Percentiles rank a stretch among this genome's conserved stretches.
Conservation (phyloP, 306 rosid genomes). For the Mimosa pudica region DNA sequence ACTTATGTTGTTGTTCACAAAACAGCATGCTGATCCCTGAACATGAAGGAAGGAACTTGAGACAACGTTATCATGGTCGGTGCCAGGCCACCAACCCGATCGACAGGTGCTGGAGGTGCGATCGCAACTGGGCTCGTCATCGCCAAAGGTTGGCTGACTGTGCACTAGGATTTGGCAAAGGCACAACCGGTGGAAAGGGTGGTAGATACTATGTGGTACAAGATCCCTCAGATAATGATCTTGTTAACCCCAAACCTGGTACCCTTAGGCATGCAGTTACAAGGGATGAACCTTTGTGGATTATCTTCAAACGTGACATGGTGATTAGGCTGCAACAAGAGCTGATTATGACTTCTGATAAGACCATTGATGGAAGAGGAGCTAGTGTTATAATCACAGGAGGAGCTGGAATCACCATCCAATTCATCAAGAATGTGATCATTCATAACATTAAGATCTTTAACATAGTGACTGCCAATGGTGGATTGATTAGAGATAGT, state of each 20-base stretch:
- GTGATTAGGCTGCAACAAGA: constrained; percentile 54
- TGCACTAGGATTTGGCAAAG: constrained; percentile 63
- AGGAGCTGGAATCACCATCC: constrained; percentile 78
- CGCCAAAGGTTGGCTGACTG: constrained; percentile 63
- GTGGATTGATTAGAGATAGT: constrained; percentile 63
- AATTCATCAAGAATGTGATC: constrained; percentile 62
- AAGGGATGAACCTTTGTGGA: constrained; percentile 65
- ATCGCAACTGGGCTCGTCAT: constrained; percentile 62
- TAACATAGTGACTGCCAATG: constrained; percentile 37
- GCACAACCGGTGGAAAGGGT: constrained; percentile 58
- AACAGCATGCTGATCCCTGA: constrained; percentile 36
- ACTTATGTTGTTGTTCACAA: background rate
- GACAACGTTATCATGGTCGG: background rate
- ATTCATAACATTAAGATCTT: constrained; percentile 60
- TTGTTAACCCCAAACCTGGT: constrained; percentile 54
- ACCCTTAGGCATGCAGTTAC: constrained; percentile 75
- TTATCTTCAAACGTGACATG: constrained; percentile 63
- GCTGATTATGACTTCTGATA: constrained; percentile 56
- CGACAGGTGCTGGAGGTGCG: constrained; percentile 85
- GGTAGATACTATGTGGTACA: constrained; percentile 61
- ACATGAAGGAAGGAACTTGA: constrained; percentile 44
- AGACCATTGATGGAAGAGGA: constrained; percentile 84
- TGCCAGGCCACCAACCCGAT: constrained; percentile 76
- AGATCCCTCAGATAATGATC: constrained; percentile 60
- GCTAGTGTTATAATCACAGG: constrained; percentile 46